phyloP scores from a whole-genome alignment of 2,329 filamentous ascomycete species.

The Paecilomyces formosus region DNA sequence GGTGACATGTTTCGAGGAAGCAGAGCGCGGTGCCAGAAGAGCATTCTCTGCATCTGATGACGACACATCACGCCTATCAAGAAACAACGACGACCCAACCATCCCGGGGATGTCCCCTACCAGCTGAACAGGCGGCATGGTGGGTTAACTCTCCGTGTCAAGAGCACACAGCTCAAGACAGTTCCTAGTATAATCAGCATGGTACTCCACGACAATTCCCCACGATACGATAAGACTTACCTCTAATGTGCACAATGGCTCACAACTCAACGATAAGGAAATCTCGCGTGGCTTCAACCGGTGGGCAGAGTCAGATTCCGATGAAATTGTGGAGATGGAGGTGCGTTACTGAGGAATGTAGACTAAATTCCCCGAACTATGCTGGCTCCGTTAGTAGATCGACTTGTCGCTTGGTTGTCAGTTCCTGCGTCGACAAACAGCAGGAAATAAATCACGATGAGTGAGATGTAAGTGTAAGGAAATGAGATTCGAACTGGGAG shows the following conservation, averaged over 20 bases:
- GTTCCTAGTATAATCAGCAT: not conserved
- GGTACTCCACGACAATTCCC: not conserved
- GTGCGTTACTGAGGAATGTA: conserved; percentile 1
- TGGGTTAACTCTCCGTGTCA: conserved; percentile 12
- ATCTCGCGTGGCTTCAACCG: not conserved
- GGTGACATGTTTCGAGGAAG: conserved; percentile 12
- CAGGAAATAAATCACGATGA: not conserved
- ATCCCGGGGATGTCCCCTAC: conserved; percentile 16
- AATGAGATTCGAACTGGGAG: conserved; percentile 9
- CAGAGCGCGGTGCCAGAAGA: conserved; percentile 19
- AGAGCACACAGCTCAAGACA: conserved; percentile 30
- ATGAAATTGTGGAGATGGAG: not conserved
- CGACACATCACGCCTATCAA: conserved; percentile 5
- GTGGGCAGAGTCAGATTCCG: not conserved
- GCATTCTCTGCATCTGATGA: conserved; percentile 14
- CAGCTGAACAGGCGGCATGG: conserved; percentile 24
- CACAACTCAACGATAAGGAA: not conserved
- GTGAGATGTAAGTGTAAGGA: not conserved
- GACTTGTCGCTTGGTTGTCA: not conserved
- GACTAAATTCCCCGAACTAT: not conserved
- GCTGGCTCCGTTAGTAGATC: not conserved
- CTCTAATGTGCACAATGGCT: not conserved
- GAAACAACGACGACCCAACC: conserved; percentile 4
- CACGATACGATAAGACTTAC: not conserved
- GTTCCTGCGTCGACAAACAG: not conserved